phyloP scores from a whole-genome alignment of 2,329 filamentous ascomycete genomes.

The Ceratocystiopsis sp. region DNA sequence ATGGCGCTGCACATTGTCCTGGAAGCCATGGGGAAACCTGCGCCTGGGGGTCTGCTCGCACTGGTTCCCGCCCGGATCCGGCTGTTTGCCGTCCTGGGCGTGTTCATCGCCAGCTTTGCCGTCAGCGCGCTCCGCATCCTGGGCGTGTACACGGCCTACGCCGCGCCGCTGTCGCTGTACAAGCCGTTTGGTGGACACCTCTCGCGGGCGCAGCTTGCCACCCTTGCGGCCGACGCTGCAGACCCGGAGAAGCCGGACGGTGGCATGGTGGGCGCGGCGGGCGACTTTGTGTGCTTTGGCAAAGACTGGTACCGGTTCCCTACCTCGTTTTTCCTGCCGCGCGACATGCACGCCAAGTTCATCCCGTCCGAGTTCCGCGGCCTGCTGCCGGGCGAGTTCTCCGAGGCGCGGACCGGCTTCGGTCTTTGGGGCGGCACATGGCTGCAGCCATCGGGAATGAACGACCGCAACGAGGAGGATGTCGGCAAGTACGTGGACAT shows the following conservation, averaged over 20 bases:
- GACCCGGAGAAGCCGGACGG: conserved; percentile 7
- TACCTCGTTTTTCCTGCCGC: conserved; percentile 76
- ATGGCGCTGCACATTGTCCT: conserved; percentile 70
- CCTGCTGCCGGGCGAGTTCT: conserved; percentile 79
- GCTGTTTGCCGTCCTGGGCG: conserved; percentile 36
- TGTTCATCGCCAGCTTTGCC: conserved; percentile 3
- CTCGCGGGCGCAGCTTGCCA: neutral
- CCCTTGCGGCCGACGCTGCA: neutral
- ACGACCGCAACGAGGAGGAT: conserved; percentile 81
- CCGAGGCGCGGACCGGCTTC: conserved; percentile 50
- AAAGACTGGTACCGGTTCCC: conserved; percentile 99
- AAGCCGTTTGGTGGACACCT: conserved; percentile 35
- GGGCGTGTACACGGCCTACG: conserved; percentile 67
- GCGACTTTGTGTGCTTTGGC: conserved; percentile 67
- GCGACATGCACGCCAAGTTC: conserved; percentile 74
- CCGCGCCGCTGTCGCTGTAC: conserved; percentile 60
- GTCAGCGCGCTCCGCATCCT: conserved; percentile 55
- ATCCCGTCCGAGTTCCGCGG: conserved; percentile 81
- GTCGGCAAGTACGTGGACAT: conserved; percentile 70
- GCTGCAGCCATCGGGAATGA: conserved; percentile 69
- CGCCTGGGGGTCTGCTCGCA: conserved; percentile 48
- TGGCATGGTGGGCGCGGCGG: conserved; percentile 33
- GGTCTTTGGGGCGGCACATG: conserved; percentile 73
- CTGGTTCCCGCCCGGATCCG: conserved; percentile 64
- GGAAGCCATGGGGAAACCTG: conserved; percentile 51